Conservation (phyloP, 1,139 yeast genomes). For the Pichia sp. region DNA sequence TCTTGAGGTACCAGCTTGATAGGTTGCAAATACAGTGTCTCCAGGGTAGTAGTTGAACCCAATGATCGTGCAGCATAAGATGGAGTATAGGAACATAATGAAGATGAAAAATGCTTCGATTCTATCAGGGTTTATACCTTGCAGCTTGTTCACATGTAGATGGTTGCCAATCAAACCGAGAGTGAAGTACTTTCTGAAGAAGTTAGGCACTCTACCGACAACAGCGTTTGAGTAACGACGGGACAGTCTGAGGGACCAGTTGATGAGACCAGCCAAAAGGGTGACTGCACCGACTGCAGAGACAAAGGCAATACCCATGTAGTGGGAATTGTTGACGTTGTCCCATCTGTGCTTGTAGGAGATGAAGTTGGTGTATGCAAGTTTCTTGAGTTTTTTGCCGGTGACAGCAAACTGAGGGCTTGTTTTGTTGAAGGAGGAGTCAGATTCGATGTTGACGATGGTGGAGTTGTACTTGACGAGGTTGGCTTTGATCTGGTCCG, state of each 20-base stretch:
- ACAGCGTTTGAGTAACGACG: constrained; percentile 36
- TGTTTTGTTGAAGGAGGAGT: constrained; percentile 6
- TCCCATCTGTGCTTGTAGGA: constrained; percentile 35
- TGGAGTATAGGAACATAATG: constrained; percentile 43
- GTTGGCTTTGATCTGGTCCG: not conserved
- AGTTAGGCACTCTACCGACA: constrained; percentile 37
- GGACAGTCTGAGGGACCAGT: constrained; percentile 40
- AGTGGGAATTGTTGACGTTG: constrained; percentile 41
- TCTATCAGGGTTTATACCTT: constrained; percentile 60
- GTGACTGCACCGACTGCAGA: constrained; percentile 49
- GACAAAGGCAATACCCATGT: constrained; percentile 45
- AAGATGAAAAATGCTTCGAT: constrained; percentile 50
- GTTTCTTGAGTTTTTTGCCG: constrained; percentile 22
- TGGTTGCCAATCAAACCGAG: constrained; percentile 50
- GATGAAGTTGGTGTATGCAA: constrained; percentile 36
- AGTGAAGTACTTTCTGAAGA: constrained; percentile 40
- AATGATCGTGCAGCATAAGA: constrained; percentile 26
- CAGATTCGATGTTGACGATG: constrained; percentile 21
- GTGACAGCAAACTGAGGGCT: constrained; percentile 19
- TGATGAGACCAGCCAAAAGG: constrained; percentile 38
- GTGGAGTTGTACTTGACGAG: not conserved
- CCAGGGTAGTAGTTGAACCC: constrained; percentile 43
- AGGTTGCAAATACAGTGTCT: constrained; percentile 37
- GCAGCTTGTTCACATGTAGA: constrained; percentile 37
- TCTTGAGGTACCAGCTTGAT: constrained; percentile 44